Evolutionary conservation across 352 stramenopile genomes (phyloP), one percentile per base, ranked within the genome.

Genomic region (Pythium phragmiticola): DNA sequence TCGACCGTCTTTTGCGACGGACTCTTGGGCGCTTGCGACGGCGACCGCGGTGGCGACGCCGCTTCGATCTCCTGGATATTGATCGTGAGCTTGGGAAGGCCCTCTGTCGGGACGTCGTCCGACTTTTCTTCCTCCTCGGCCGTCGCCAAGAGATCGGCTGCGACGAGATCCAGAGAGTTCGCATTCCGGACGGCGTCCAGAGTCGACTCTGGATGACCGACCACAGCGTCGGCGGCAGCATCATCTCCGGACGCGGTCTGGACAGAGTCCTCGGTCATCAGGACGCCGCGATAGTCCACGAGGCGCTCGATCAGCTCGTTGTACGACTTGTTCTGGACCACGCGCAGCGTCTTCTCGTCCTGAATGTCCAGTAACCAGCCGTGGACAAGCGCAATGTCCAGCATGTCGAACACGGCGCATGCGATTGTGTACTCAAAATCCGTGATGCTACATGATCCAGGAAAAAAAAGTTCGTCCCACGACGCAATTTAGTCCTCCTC

Each of bases 281-380:
- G 76, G 48, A 93, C 71, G 26, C 73, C 82, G 26, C 84, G 84
- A 58, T 91, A 93, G 65, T 98, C 76, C 41, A 99, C 94, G 5
- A 99, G 73, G 3, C 82, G 80, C 68, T 99, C 96, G 48, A 99
- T 89, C 28, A 99, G 77, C 60, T 99, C 92, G 78, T 99, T 99
- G 81, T 99, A 99, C 47, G 90, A 98, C 66, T 97, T 96, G 59
- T 87, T 84, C 36, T 84, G 81, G 55, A 99, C 75, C 5, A 98
- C 78, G 28, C 74, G 67, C 59, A 84, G 66, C 66, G 92, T 96
- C 45, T 76, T 68, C 17, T 80, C 68, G 69, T 98, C 90, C 57
- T 98, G 79, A 7, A 88, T 79, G 70, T 99, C 97, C 13, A 99
- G 57, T n/a, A 99, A 71, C 97, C 97, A 99, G 13, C 97, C 97